Conservation (phyloP, 768 basidiomycete species). For the Mycena albidolilacea region DNA sequence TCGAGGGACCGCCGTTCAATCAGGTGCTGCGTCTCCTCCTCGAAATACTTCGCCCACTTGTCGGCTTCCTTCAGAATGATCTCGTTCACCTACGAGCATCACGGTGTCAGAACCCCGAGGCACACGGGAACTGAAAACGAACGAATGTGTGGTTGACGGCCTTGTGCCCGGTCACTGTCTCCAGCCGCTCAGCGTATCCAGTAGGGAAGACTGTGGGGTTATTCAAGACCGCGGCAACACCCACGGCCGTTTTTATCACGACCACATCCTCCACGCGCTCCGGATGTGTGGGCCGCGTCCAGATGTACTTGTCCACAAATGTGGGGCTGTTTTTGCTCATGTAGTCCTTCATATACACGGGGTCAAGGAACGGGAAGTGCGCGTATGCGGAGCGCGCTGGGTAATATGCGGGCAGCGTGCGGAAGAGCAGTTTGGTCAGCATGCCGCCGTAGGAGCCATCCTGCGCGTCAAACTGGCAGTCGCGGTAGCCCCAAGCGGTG, state of each 20-base stretch:
- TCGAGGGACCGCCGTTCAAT: slow-evolving; percentile 27
- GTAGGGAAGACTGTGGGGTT: slow-evolving; percentile 49
- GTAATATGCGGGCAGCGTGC: slow-evolving; percentile 79
- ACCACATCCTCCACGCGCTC: slow-evolving; percentile 40
- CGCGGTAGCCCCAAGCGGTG: slow-evolving; percentile 85
- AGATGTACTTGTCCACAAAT: slow-evolving; percentile 65
- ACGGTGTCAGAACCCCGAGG: neutral
- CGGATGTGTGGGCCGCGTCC: slow-evolving; percentile 63
- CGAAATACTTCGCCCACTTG: slow-evolving; percentile 32
- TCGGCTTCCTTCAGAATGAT: slow-evolving; percentile 7
- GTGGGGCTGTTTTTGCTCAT: slow-evolving; percentile 51
- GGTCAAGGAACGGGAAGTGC: slow-evolving; percentile 87
- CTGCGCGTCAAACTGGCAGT: slow-evolving; percentile 72
- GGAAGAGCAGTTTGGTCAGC: slow-evolving; percentile 81
- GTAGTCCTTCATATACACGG: slow-evolving; percentile 60
- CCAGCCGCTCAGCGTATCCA: slow-evolving; percentile 51
- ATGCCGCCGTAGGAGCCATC: slow-evolving; percentile 86
- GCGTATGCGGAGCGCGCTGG: slow-evolving; percentile 76
- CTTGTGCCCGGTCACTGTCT: slow-evolving; percentile 45
- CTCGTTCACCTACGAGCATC: slow-evolving; percentile 9
- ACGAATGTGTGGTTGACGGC: slow-evolving; percentile 45
- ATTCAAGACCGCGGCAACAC: slow-evolving; percentile 53
- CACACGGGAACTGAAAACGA: slow-evolving; percentile 7
- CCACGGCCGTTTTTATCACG: slow-evolving; percentile 49
- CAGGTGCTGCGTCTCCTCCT: slow-evolving; percentile 22